Evolutionary conservation across 257 asterid species (phyloP), one percentile per base, ranked within the genome.

Genomic region (Craterostigma plantagineum): DNA sequence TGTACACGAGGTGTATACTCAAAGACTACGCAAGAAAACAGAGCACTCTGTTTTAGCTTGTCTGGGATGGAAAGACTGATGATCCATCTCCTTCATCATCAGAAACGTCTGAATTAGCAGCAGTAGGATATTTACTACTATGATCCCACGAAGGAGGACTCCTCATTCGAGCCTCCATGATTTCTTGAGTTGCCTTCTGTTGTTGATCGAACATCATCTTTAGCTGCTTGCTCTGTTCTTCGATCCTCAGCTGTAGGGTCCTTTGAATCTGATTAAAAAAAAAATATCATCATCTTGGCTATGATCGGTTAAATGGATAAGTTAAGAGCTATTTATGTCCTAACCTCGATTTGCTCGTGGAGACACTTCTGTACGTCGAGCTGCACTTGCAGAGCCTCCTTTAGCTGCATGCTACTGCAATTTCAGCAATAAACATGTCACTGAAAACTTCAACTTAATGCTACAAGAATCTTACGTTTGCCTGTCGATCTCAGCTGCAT

Each of bases 271-370:
- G 37, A 23, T 23, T 23, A 23, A n/a, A n/a, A n/a, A n/a, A 23
- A 23, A 23, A 23, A 23, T 23, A 23, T 23, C 30, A 2, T 6
- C 30, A 6, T 23, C 4, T 23, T 6, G 30, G 2, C 30, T 23
- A 23, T 23, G 30, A 23, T 2, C 2, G 6, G 6, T 23, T 23
- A 23, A 23, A 23, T 6, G 30, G 30, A 23, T 23, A 23, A 23
- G 10, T 11, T n/a, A n/a, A n/a, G n/a, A 3, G 16, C 8, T 11
- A 4, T 15, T 2, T 6, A 6, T n/a, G 30, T 12, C 33, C 11
- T 65, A n/a, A 84, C 96, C 85, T 79, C 95, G 46, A 84, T 61
- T 58, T 84, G 96, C 63, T 84, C 96, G 11, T 84, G 93, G 39
- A 84, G 96, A 6, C 68, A 79, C 56, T 63, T 66, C 47, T 84